phyloP scores from a whole-genome alignment of 129 eudicot species.

The Smallanthus sonchifolius region DNA sequence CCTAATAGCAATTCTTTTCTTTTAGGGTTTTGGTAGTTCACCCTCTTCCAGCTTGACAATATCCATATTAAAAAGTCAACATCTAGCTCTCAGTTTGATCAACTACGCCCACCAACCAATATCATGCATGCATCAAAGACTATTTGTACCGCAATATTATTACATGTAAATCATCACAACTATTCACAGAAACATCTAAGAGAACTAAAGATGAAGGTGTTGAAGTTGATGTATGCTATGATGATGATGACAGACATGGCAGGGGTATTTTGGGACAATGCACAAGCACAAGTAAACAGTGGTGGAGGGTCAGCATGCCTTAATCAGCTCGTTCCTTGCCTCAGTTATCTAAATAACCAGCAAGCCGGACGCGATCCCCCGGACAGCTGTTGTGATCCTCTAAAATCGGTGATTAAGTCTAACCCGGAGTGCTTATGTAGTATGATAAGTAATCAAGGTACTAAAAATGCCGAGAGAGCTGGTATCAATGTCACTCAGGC shows the following conservation, averaged over 20 bases:
- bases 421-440: slow-evolving; percentile 69
- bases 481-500: slow-evolving; percentile 68
- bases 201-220: slow-evolving; percentile 15
- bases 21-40: slow-evolving; percentile 28
- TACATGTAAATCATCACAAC: slow-evolving; percentile 5
- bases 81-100: slow-evolving; percentile 29
- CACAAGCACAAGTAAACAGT: slow-evolving; percentile 10
- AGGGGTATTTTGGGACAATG: slow-evolving; percentile 6
- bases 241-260: slow-evolving; percentile 7
- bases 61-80: slow-evolving; percentile 17
- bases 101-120: slow-evolving; percentile 26
- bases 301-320: slow-evolving; percentile 10
- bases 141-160: neutral
- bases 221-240: neutral
- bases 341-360: slow-evolving; percentile 23
- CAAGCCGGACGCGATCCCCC: slow-evolving; percentile 39
- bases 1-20: neutral
- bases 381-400: slow-evolving; percentile 59
- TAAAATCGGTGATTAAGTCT: slow-evolving; percentile 55
- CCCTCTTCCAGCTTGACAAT: slow-evolving; percentile 19
- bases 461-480: slow-evolving; percentile 46
- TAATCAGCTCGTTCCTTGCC: slow-evolving; percentile 38
- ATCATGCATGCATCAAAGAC: slow-evolving; percentile 26
- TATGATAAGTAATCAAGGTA: slow-evolving; percentile 56
- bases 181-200: neutral